Conservation (phyloP, 1,284 basidiomycete species). For the Leccinum holopus region DNA sequence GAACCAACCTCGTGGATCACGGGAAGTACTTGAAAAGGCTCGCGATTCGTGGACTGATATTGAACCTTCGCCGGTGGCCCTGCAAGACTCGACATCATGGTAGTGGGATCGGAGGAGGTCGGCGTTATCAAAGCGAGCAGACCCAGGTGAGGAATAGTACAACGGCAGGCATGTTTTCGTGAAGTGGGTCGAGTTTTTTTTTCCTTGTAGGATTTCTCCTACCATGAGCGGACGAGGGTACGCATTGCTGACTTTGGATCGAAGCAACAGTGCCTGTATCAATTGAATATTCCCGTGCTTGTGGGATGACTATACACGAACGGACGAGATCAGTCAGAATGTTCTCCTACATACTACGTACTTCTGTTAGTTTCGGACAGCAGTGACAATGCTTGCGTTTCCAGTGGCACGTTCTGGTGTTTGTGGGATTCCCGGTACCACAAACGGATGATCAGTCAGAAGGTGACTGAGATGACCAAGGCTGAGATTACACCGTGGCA, state of each 20-base stretch:
- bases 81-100: neutral
- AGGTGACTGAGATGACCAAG: neutral
- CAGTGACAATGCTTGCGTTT: neutral
- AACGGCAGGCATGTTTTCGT: neutral
- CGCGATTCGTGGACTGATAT: neutral
- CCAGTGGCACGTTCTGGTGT: neutral
- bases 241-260: neutral
- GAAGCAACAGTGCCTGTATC: too few relatives aligned
- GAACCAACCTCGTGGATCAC: neutral
- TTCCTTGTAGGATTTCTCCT: neutral
- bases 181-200: neutral
- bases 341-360: neutral
- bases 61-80: neutral
- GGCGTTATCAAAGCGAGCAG: neutral
- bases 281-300: neutral
- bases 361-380: neutral
- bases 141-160: too few relatives aligned
- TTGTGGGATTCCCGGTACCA: neutral
- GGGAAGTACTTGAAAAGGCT: neutral
- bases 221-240: neutral
- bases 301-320: neutral
- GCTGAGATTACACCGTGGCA: slow-evolving; percentile 17
- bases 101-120: neutral
- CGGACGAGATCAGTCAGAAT: neutral
- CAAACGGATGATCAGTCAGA: neutral